These are phyloP conservation scores for Forsythia suspensa DNA, from an alignment of 257 asterid species.

Conservation along the genomic window DNA sequence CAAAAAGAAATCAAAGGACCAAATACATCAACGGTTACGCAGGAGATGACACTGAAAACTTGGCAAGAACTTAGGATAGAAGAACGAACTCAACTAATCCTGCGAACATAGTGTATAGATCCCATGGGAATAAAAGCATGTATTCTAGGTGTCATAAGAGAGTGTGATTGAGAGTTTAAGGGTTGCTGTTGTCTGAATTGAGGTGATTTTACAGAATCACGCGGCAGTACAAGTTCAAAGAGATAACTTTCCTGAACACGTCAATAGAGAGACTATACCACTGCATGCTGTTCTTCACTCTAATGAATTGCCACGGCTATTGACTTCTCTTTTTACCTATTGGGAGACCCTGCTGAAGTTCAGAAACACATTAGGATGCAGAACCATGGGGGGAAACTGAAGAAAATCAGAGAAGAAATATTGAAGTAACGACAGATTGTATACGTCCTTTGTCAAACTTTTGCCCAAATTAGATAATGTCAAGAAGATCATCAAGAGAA, in stretches of 20 bases:
- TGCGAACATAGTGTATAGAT: conserved; percentile 65
- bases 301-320: conserved; percentile 36
- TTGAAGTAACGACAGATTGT: background rate
- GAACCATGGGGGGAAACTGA: conserved; percentile 8
- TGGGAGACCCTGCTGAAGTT: conserved; percentile 36
- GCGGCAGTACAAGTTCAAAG: conserved; percentile 86
- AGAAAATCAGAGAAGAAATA: background rate
- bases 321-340: conserved; percentile 21
- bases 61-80: background rate
- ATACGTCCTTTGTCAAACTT: background rate
- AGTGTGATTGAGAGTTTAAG: background rate
- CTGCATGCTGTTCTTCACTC: conserved; percentile 76
- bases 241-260: conserved; percentile 72
- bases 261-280: conserved; percentile 77
- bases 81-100: conserved; percentile 55
- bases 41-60: background rate
- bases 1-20: background rate
- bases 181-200: conserved; percentile 10
- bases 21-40: background rate
- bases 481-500: background rate
- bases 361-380: conserved; percentile 16
- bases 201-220: conserved; percentile 72
- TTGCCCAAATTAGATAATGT: background rate
- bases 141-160: background rate
- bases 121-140: conserved; percentile 58